These are phyloP conservation scores for Myriosclerotinia scirpicola DNA, from an alignment of 2,329 filamentous ascomycete genomes.

Conservation along the genomic window DNA sequence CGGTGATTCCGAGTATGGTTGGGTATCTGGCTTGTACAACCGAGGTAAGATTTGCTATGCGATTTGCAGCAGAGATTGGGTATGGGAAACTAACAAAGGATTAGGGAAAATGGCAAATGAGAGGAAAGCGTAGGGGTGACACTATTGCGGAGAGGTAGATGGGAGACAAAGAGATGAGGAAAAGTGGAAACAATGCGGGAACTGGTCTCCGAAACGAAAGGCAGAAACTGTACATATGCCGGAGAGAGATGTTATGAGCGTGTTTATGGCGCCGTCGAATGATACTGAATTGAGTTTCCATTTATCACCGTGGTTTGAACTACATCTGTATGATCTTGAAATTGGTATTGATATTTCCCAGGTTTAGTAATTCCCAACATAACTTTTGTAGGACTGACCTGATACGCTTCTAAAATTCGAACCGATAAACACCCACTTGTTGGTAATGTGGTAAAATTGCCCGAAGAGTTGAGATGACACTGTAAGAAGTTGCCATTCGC, in stretches of 20 bases:
- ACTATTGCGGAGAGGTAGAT: slow-evolving; percentile 72
- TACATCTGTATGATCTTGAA: neutral
- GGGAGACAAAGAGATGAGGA: slow-evolving; percentile 20
- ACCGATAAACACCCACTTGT: neutral
- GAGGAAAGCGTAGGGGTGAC: slow-evolving; percentile 87
- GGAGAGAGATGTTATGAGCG: slow-evolving; percentile 12
- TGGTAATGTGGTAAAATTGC: neutral
- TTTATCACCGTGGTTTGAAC: neutral
- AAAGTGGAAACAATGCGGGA: slow-evolving; percentile 21
- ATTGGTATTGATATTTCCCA: neutral
- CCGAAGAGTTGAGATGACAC: neutral
- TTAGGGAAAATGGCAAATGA: slow-evolving; percentile 82
- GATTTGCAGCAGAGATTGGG: neutral
- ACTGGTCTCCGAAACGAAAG: neutral
- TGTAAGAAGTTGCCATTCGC: neutral
- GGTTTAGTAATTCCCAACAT: neutral
- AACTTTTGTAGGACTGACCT: slow-evolving; percentile 9
- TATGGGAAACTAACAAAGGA: slow-evolving; percentile 30
- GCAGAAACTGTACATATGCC: slow-evolving; percentile 30
- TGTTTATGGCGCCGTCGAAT: neutral
- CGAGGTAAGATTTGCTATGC: slow-evolving; percentile 65
- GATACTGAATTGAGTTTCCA: slow-evolving; percentile 8
- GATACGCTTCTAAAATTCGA: neutral
- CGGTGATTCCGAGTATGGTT: slow-evolving; percentile 69
- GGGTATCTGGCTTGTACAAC: slow-evolving; percentile 74